Percentiles rank a stretch among this genome's conserved stretches.
These are phyloP conservation scores for Syncephalastrum sp. DNA, from an alignment of 371 early-diverging fungal species.

Conservation along the genomic window DNA sequence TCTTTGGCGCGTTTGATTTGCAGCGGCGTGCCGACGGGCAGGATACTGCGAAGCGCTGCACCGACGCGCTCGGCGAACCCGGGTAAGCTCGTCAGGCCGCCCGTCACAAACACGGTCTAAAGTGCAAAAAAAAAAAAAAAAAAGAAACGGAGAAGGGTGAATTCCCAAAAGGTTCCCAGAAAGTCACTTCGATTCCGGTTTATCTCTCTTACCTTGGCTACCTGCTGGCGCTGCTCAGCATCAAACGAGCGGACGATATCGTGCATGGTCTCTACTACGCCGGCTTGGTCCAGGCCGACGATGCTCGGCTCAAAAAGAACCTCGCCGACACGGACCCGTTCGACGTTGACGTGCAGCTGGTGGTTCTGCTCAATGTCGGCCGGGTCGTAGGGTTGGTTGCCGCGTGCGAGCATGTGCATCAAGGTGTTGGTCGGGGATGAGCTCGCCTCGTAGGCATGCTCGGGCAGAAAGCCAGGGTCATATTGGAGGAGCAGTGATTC, in stretches of 20 bases:
- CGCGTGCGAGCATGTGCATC: slow-evolving; percentile 52
- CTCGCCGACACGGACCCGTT: slow-evolving; percentile 86
- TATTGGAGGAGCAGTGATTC: slow-evolving; percentile 69
- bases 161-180: too few relatives aligned
- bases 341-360: slow-evolving; percentile 87
- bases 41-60: slow-evolving; percentile 56
- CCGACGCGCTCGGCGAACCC: slow-evolving; percentile 66
- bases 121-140: not conserved
- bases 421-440: slow-evolving; percentile 50
- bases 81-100: slow-evolving; percentile 68
- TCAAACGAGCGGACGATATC: slow-evolving; percentile 67
- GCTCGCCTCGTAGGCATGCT: slow-evolving; percentile 48
- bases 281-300: slow-evolving; percentile 86
- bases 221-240: slow-evolving; percentile 35
- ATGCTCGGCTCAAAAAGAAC: slow-evolving; percentile 85
- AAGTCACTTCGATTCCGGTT: too few relatives aligned
- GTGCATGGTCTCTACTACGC: slow-evolving; percentile 73
- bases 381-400: slow-evolving; percentile 65
- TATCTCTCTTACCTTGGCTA: slow-evolving; percentile 40
- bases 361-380: slow-evolving; percentile 62
- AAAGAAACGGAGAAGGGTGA: too few relatives aligned
- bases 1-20: slow-evolving; percentile 65
- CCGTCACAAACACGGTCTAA: slow-evolving; percentile 78
- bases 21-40: slow-evolving; percentile 61
- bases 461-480: slow-evolving; percentile 72